phyloP scores from a whole-genome alignment of 768 basidiomycete species.

The Multifurca ochricompacta region DNA sequence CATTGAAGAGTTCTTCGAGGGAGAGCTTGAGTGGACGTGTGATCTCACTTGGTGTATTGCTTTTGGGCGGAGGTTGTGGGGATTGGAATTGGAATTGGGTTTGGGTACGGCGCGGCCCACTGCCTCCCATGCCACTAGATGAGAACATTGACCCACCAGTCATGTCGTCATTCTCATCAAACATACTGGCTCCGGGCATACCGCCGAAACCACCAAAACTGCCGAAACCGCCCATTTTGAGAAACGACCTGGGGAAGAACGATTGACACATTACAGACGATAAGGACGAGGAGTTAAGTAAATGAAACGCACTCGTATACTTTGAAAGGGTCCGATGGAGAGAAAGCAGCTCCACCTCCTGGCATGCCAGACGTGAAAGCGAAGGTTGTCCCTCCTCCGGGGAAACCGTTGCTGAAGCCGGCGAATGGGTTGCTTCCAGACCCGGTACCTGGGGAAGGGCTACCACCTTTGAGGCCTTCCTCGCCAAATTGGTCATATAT shows the following conservation, averaged over 20 bases:
- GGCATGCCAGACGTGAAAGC: slow-evolving; percentile 36
- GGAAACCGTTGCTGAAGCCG: slow-evolving; percentile 35
- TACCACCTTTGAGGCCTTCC: slow-evolving; percentile 80
- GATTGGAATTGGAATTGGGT: too few relatives aligned
- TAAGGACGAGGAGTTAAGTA: background rate
- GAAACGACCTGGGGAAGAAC: slow-evolving; percentile 43
- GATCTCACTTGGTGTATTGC: slow-evolving; percentile 44
- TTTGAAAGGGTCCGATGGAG: slow-evolving; percentile 74
- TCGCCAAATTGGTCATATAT: slow-evolving; percentile 93
- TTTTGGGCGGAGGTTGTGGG: slow-evolving; percentile 28
- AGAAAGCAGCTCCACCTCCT: slow-evolving; percentile 44
- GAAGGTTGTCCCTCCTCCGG: slow-evolving; percentile 44
- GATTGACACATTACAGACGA: background rate
- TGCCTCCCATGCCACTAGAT: slow-evolving; percentile 37
- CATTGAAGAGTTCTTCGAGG: slow-evolving; percentile 79
- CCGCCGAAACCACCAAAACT: slow-evolving; percentile 32
- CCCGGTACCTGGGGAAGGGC: slow-evolving; percentile 44
- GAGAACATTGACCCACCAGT: slow-evolving; percentile 28
- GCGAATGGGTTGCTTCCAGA: slow-evolving; percentile 32
- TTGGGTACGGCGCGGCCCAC: background rate
- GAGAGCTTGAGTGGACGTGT: slow-evolving; percentile 77
- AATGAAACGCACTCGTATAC: slow-evolving; percentile 71
- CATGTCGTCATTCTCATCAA: slow-evolving; percentile 38
- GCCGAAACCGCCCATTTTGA: slow-evolving; percentile 36
- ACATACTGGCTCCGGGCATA: slow-evolving; percentile 26